These are phyloP conservation scores for Nicotiana obtusifolia DNA, from an alignment of 257 asterid genomes.

Conservation along the genomic window DNA sequence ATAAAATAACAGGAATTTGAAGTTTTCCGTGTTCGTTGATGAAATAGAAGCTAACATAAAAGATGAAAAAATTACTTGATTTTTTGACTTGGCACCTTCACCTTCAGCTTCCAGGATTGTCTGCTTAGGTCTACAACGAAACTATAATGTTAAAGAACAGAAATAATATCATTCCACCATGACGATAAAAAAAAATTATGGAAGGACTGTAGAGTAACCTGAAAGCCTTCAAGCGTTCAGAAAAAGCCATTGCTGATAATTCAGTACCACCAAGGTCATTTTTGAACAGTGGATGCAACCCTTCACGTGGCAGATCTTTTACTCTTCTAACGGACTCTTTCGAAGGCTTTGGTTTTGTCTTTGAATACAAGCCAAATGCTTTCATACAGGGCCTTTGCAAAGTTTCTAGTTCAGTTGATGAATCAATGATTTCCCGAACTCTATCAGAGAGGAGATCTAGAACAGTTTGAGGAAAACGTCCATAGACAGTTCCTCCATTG, in stretches of 20 bases:
- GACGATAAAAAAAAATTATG: background rate
- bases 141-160: slow-evolving; percentile 8
- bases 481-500: slow-evolving; percentile 78
- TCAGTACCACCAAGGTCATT: slow-evolving; percentile 60
- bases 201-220: slow-evolving; percentile 34
- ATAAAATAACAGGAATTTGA: background rate
- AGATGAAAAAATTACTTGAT: slow-evolving; percentile 41
- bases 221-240: slow-evolving; percentile 83
- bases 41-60: background rate
- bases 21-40: background rate
- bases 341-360: slow-evolving; percentile 82
- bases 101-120: slow-evolving; percentile 97
- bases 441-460: slow-evolving; percentile 81
- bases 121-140: slow-evolving; percentile 66
- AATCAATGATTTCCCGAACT: slow-evolving; percentile 75
- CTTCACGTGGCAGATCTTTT: slow-evolving; percentile 78
- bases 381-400: slow-evolving; percentile 57
- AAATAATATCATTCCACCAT: background rate
- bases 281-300: slow-evolving; percentile 82
- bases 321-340: slow-evolving; percentile 78
- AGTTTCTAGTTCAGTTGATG: slow-evolving; percentile 64
- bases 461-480: slow-evolving; percentile 83
- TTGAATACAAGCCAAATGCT: slow-evolving; percentile 65
- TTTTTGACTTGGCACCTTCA: slow-evolving; percentile 71
- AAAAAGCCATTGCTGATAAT: slow-evolving; percentile 81